Percentiles rank a stretch among this genome's conserved stretches.
phyloP scores from a whole-genome alignment of 202 grass and related monocot genomes.

The Panicum virgatum region DNA sequence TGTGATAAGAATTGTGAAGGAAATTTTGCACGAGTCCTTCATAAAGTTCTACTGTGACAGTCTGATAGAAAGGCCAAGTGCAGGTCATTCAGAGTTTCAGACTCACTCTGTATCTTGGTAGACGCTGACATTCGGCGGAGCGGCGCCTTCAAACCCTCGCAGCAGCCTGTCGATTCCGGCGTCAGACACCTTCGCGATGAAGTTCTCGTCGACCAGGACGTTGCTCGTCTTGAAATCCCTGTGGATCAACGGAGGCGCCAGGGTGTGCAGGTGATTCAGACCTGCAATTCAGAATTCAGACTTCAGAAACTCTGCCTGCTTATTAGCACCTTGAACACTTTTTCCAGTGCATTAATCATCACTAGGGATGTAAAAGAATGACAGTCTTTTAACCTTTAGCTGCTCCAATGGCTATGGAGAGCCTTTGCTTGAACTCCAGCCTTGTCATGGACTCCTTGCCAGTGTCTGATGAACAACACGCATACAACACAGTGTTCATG shows the following conservation, averaged over 20 bases:
- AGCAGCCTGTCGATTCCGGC: conserved; percentile 64
- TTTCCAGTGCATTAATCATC: not conserved
- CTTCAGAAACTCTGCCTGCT: not conserved
- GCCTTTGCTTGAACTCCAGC: conserved; percentile 96
- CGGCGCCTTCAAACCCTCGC: conserved; percentile 40
- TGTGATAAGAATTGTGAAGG: not conserved
- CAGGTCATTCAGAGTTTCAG: conserved; percentile 25
- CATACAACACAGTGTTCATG: not conserved
- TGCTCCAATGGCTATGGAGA: conserved; percentile 84
- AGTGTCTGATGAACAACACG: conserved; percentile 37
- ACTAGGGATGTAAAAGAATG: not conserved
- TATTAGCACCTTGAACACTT: not conserved
- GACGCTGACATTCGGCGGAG: conserved; percentile 25
- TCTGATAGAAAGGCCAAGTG: not conserved
- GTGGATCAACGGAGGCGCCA: conserved; percentile 73
- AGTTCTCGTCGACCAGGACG: conserved; percentile 94
- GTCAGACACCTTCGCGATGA: conserved; percentile 89
- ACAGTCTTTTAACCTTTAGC: conserved; percentile 67
- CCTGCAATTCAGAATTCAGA: conserved; percentile 45
- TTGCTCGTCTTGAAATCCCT: conserved; percentile 86
- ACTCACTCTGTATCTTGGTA: conserved; percentile 76
- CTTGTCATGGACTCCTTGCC: conserved; percentile 61
- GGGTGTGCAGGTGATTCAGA: conserved; percentile 70
- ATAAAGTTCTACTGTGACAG: not conserved
- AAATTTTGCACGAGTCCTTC: not conserved